Evolutionary conservation across 176 grass and related monocot species (phyloP), one percentile per base, ranked within the genome.

Genomic region (Eremochloa ophiuroides): DNA sequence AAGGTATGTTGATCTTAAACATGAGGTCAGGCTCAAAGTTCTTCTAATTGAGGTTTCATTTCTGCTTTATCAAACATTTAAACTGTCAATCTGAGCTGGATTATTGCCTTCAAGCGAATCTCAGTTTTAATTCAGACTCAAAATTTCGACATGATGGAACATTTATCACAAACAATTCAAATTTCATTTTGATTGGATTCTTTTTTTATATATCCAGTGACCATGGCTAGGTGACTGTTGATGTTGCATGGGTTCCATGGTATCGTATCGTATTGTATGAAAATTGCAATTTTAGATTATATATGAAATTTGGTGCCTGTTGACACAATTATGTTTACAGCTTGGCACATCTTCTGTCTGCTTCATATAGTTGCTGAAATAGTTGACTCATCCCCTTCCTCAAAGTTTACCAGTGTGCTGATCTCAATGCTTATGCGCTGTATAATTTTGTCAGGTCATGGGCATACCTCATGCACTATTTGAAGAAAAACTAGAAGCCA

Each of bases 401-500:
- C 46, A 29, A 17, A 14, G 16, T 47, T 73, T 22, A 66, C 17
- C 4, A 2, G 20, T 20, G 0, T 20, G 8, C 10, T 12, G 29
- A 47, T 47, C 46, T 27, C 41, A 8, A 29, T 18, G 7, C 5
- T 4, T 16, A 8, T 20, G 5, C 42, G 16, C 1, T 18, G 47
- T 17, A 13, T 71, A 3, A 48, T 18, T 83, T 66, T 29, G 31
- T 5, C 79, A 97, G 94, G 92, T 97, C 26, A 92, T 94, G 94
- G 87, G 67, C 38, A 94, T 97, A 65, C 73, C 91, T 14, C 94
- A 94, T 60, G 80, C 76, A 4, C 89, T 88, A 18, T 97, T 97
- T 13, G 91, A 91, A 25, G 92, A 94, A 70, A 97, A 97, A 66
- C 80, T 97, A 0, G 94, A 92, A 75, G 89, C 71, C 58, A 87